Evolutionary conservation across 2,329 filamentous ascomycete species (phyloP), one percentile per base, ranked within the genome.

Genomic region (Orbilia ellipsospora): DNA sequence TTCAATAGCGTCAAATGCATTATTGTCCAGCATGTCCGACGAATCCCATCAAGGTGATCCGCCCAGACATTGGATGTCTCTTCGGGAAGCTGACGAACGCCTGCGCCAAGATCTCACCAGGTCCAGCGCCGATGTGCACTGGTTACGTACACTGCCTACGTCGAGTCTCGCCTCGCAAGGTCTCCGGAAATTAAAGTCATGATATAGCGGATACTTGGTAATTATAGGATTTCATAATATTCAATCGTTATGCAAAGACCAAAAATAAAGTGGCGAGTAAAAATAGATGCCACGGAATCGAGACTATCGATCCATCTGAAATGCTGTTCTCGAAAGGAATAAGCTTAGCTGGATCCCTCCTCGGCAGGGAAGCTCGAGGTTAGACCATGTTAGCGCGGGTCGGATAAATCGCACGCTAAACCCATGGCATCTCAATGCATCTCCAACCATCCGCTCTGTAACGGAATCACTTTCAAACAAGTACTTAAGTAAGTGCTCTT

Each of bases 161-260:
- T n/a, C 31, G 13, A n/a, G 54, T 18, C 13, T 26, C 31, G 31
- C 31, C 2, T 28, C 23, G 16, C 48, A 45, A 23, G 50, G 65
- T 48, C 48, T 48, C 12, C 56, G 20, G 65, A 69, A 62, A 69
- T 69, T 69, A 69, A 62, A 48, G 2, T 48, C 54, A 56, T n/a
- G 54, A 56, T 42, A 18, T 12, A 13, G 26, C 26, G 42, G 50
- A 52, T n/a, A 48, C 16, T n/a, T n/a, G 15, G 44, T n/a, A n/a
- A 23, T 23, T 31, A 16, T 20, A 28, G 10, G 51, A 54, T 28
- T 13, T 20, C 5, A 52, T 52, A 16, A 20, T 4, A 20, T 10
- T 12, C 12, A 23, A 52, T 23, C 23, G 23, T 36, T 36, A 36
- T 36, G 31, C 31, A 36, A 36, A 36, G 31, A 36, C 31, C 23